Conservation (phyloP, 768 basidiomycete genomes). For the Boletus insuetus region DNA sequence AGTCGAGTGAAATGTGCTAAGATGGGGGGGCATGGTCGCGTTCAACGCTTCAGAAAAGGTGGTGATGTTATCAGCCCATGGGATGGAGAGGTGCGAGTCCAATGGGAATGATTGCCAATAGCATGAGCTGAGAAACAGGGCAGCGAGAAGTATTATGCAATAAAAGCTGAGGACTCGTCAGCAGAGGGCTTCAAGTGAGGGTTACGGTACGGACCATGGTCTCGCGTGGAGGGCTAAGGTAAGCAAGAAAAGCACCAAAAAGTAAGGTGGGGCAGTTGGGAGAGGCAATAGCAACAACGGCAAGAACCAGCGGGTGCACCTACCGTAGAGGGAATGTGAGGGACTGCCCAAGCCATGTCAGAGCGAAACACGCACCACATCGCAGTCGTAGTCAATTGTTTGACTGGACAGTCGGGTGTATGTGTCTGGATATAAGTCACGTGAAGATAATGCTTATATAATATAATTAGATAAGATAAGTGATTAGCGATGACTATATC, state of each 20-base stretch:
- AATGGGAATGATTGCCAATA: constrained; percentile 84
- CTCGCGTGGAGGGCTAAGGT: constrained; percentile 78
- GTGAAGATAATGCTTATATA: constrained; percentile 15
- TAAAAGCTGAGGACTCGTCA: constrained; percentile 59
- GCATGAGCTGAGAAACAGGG: constrained; percentile 84
- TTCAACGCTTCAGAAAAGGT: constrained; percentile 69
- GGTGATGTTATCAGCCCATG: constrained; percentile 69
- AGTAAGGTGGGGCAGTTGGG: constrained; percentile 78
- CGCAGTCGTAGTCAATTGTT: not conserved
- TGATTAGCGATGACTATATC: constrained; percentile 10
- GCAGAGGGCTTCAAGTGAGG: not conserved
- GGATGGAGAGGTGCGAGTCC: constrained; percentile 56
- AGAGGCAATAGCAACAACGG: constrained; percentile 74
- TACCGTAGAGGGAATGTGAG: constrained; percentile 22
- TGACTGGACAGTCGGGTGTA: not conserved
- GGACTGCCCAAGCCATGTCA: not conserved
- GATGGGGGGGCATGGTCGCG: constrained; percentile 41
- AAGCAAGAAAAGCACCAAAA: constrained; percentile 72
- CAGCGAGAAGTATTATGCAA: constrained; percentile 77
- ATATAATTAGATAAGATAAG: constrained; percentile 3
- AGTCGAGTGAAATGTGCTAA: constrained; percentile 36
- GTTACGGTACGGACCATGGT: constrained; percentile 61
- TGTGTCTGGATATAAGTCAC: constrained; percentile 8
- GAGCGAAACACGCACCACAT: constrained; percentile 53
- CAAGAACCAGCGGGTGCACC: constrained; percentile 87